Percentiles rank a stretch among this genome's conserved stretches.
These are phyloP conservation scores for Jasminum sambac DNA, from an alignment of 257 asterid species.

Conservation along the genomic window DNA sequence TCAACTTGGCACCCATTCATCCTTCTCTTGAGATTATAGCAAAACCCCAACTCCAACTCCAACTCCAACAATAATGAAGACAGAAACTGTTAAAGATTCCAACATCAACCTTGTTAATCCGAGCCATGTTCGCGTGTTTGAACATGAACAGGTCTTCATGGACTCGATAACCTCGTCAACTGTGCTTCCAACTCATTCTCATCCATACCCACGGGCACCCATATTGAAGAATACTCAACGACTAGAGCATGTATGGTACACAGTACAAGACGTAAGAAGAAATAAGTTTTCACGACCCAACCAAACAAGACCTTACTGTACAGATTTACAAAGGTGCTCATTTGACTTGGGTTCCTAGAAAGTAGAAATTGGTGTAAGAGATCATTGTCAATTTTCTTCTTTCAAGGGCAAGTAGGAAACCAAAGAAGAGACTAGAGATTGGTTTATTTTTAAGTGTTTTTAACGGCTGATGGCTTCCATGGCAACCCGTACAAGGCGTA, in stretches of 20 bases:
- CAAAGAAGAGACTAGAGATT: slow-evolving; percentile 29
- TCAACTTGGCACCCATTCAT: slow-evolving; percentile 4
- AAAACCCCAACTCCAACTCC: slow-evolving; percentile 4
- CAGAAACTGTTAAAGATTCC: neutral
- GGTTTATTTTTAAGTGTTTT: slow-evolving; percentile 28
- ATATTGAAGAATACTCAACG: slow-evolving; percentile 31
- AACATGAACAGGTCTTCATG: slow-evolving; percentile 28
- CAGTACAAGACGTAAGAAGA: neutral
- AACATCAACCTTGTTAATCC: slow-evolving; percentile 19
- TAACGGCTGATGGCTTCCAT: slow-evolving; percentile 70
- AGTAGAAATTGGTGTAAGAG: slow-evolving; percentile 16
- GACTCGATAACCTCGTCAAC: slow-evolving; percentile 17
- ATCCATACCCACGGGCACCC: slow-evolving; percentile 35
- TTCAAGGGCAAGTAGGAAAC: slow-evolving; percentile 25
- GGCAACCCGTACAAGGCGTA: slow-evolving; percentile 87
- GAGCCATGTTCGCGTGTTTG: slow-evolving; percentile 12
- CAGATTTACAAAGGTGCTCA: slow-evolving; percentile 50
- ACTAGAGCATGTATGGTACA: neutral
- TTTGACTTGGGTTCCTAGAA: slow-evolving; percentile 30
- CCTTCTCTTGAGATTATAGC: slow-evolving; percentile 13
- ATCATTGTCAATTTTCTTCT: slow-evolving; percentile 18
- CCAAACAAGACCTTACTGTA: slow-evolving; percentile 37
- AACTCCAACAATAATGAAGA: slow-evolving; percentile 15
- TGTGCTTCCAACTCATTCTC: slow-evolving; percentile 29
- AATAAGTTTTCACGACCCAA: neutral